Percentiles rank a stretch among this genome's conserved stretches.
phyloP scores from a whole-genome alignment of 495 filamentous ascomycete species.

The Xylaria scruposa region DNA sequence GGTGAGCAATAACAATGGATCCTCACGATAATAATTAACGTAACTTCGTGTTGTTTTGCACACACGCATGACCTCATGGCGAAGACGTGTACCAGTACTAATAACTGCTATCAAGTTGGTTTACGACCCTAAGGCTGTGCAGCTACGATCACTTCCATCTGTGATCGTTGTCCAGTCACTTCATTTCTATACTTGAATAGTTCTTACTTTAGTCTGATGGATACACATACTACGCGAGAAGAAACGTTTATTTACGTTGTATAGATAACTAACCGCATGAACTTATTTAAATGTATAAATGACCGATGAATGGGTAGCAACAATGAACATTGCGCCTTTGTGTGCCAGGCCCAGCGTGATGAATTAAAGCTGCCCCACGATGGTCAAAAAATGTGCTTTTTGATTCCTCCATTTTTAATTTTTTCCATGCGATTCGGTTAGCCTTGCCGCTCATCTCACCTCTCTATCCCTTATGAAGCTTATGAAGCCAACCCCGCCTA shows the following conservation, averaged over 20 bases:
- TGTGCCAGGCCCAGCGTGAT: background rate
- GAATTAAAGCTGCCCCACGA: background rate
- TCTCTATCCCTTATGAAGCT: background rate
- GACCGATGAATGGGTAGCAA: background rate
- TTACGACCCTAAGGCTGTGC: no score
- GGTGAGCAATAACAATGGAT: background rate
- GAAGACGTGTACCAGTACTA: background rate
- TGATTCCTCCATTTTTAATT: background rate
- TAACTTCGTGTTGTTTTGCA: background rate
- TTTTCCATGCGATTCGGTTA: background rate
- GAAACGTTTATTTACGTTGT: no score
- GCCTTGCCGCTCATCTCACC: background rate
- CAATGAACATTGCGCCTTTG: background rate
- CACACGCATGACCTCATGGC: background rate
- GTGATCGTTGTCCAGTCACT: background rate
- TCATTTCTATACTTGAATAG: no score
- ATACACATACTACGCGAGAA: background rate
- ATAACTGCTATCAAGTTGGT: background rate
- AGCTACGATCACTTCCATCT: background rate
- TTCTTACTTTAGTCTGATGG: background rate
- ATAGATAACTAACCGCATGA: background rate
- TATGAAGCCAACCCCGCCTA: background rate
- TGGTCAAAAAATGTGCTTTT: background rate
- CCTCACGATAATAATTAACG: background rate
- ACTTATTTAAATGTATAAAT: background rate